Evolutionary conservation across 2,329 filamentous ascomycete species (phyloP).

Genomic region (Neophaeococcomyces aloes): DNA sequence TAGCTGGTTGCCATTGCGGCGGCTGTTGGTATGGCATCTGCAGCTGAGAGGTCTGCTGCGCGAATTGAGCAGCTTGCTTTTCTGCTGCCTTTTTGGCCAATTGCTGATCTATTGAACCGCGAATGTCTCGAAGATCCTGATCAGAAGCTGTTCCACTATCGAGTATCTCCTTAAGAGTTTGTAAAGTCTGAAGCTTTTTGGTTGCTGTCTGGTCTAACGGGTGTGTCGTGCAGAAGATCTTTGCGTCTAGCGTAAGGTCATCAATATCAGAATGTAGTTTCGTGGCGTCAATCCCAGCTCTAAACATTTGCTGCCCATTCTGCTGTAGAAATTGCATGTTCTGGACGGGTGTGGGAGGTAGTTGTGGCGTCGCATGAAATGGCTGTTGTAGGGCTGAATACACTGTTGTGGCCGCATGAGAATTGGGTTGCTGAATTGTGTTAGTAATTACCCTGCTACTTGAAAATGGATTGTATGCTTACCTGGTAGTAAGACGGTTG

Average conservation of each 20-base stretch:
- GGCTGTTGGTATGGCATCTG: constrained; percentile 24
- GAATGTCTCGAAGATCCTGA: constrained; percentile 18
- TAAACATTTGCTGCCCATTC: constrained; percentile 20
- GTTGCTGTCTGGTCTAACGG: constrained; percentile 19
- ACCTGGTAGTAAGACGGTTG: constrained; percentile 13
- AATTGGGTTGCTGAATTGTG: constrained; percentile 10
- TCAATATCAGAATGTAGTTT: constrained; percentile 63
- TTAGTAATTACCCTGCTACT: constrained; percentile 10
- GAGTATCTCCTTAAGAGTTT: constrained; percentile 22
- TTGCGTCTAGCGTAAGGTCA: constrained; percentile 21
- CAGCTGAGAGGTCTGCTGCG: constrained; percentile 25
- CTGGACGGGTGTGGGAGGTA: not conserved
- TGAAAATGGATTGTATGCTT: constrained; percentile 4
- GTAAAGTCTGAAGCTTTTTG: constrained; percentile 20
- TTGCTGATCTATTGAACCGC: constrained; percentile 18
- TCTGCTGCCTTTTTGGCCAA: constrained; percentile 39
- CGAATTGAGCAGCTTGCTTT: constrained; percentile 25
- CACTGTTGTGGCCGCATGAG: constrained; percentile 22
- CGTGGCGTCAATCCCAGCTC: constrained; percentile 46
- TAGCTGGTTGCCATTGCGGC: constrained; percentile 11
- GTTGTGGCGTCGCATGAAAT: not conserved
- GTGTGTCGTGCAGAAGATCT: constrained; percentile 22
- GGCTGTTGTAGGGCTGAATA: constrained; percentile 25
- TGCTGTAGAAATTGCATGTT: not conserved
- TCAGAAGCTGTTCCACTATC: constrained; percentile 18